Base-by-base conservation (phyloP, 331 rosid genomes). In the Quercus tomentella region DNA sequence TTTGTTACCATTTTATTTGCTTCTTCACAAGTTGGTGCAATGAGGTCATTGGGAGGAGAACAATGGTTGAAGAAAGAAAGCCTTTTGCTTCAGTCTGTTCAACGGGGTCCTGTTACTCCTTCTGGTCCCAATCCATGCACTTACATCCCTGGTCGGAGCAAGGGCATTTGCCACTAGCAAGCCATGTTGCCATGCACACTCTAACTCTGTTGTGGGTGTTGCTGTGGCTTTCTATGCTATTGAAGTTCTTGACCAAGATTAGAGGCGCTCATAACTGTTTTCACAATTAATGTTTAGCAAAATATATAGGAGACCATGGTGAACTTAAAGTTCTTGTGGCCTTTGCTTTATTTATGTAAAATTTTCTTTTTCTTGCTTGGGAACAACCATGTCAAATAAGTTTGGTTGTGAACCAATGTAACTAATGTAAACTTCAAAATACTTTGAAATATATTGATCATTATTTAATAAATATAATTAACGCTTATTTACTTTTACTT, bases 1-100 rank as follows among this genome's bases (percentile, higher is more conserved):
- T 58, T 89, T 28, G 52, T 86, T 33, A 33, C 37, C 37, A 33
- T 33, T 33, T 33, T 33, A 33, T 33, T 33, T 33, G 37, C 37
- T 33, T 1, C 41, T 35, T 6, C 9, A 7, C 2, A 35, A 35
- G 41, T 1, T 6, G 9, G 41, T 35, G 41, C 41, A 35, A 35
- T 35, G 41, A 35, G 41, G 2, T 6, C 9, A 35, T 6, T 35
- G 41, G 41, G 7, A 35, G 41, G 9, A 35, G 8, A 6, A 6
- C 8, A 35, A 6, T 35, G 41, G 8, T 6, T 35, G 41, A 35
- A 35, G 37, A 33, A 33, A 33, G 37, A 33, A 33, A 33, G 41
- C 2, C 41, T 35, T 35, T 35, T 35, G 41, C 41, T 1, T 35
- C 9, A 35, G 41, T 35, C 41, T 35, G 9, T 6, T 35, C 41